phyloP scores from a whole-genome alignment of 495 filamentous ascomycete genomes.

The Penicillium egyptiacum region DNA sequence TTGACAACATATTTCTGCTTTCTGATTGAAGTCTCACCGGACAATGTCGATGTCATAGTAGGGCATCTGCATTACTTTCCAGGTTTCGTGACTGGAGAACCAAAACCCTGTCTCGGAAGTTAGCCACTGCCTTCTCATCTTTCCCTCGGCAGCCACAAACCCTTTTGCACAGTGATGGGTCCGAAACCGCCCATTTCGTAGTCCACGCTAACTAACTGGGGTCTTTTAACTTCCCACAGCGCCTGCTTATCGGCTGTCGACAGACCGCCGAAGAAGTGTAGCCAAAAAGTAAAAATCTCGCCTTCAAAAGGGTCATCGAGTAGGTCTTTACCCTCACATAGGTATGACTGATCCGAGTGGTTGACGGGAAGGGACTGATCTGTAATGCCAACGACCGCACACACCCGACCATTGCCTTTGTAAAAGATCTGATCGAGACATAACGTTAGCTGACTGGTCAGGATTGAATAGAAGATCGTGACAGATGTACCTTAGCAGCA shows the following conservation, averaged over 20 bases:
- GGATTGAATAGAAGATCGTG: not conserved
- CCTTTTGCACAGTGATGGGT: conserved; percentile 39
- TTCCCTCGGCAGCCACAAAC: conserved; percentile 7
- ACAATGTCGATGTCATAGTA: conserved; percentile 36
- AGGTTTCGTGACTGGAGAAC: conserved; percentile 39
- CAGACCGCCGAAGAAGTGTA: conserved; percentile 35
- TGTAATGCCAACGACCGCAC: conserved; percentile 29
- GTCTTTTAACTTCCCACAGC: conserved; percentile 31
- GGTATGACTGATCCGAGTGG: conserved; percentile 27
- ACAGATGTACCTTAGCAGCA: conserved; percentile 22
- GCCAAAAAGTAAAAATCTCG: conserved; percentile 39
- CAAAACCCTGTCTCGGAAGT: conserved; percentile 25
- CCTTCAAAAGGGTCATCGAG: conserved; percentile 39
- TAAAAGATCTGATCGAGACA: conserved; percentile 29
- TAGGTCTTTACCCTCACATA: conserved; percentile 26
- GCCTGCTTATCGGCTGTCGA: conserved; percentile 26
- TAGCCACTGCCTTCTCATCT: not conserved
- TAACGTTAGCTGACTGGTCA: not conserved
- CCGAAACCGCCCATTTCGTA: conserved; percentile 32
- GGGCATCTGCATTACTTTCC: conserved; percentile 41
- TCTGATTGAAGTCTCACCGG: conserved; percentile 17
- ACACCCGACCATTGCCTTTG: conserved; percentile 27
- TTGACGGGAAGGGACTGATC: conserved; percentile 27
- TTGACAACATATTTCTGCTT: not conserved
- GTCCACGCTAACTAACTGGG: conserved; percentile 33